Percentiles rank a stretch among this genome's conserved stretches.
These are phyloP conservation scores for Sarocladium oryzae DNA, from an alignment of 2,329 filamentous ascomycete species.

Conservation along the genomic window DNA sequence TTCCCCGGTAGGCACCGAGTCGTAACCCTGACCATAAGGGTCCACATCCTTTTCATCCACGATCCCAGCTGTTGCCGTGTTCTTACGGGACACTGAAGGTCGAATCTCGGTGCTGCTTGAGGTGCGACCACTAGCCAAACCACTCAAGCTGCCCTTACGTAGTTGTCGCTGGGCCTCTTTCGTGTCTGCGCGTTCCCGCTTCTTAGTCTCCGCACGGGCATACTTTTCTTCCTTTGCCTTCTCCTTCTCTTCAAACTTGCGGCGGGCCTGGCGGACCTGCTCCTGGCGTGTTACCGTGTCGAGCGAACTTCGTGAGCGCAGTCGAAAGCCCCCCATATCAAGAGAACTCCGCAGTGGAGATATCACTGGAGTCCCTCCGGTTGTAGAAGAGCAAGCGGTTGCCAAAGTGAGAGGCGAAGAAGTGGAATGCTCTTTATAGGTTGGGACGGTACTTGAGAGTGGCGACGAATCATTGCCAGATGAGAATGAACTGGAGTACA, in stretches of 20 bases:
- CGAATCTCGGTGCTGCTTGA: constrained; percentile 25
- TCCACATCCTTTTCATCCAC: background rate
- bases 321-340: constrained; percentile 49
- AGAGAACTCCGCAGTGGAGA: constrained; percentile 53
- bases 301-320: constrained; percentile 54
- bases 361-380: constrained; percentile 27
- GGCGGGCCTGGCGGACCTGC: constrained; percentile 53
- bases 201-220: constrained; percentile 50
- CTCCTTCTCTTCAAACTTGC: constrained; percentile 58
- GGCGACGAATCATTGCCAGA: constrained; percentile 28
- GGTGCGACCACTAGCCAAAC: constrained; percentile 25
- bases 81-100: constrained; percentile 22
- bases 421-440: constrained; percentile 11
- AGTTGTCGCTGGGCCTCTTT: constrained; percentile 45
- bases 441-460: constrained; percentile 21
- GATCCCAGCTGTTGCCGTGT: constrained; percentile 13
- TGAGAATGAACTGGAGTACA: constrained; percentile 27
- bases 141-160: constrained; percentile 33
- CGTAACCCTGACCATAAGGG: constrained; percentile 5
- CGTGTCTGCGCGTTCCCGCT: constrained; percentile 50
- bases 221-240: constrained; percentile 56
- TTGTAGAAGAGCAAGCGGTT: constrained; percentile 19
- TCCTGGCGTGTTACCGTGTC: constrained; percentile 48
- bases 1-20: constrained; percentile 13
- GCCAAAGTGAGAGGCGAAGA: constrained; percentile 15